Percentiles rank a stretch among this genome's conserved stretches.
Evolutionary conservation across 2,329 filamentous ascomycete genomes (phyloP).

Genomic region (Aspergillus aculeatus): DNA sequence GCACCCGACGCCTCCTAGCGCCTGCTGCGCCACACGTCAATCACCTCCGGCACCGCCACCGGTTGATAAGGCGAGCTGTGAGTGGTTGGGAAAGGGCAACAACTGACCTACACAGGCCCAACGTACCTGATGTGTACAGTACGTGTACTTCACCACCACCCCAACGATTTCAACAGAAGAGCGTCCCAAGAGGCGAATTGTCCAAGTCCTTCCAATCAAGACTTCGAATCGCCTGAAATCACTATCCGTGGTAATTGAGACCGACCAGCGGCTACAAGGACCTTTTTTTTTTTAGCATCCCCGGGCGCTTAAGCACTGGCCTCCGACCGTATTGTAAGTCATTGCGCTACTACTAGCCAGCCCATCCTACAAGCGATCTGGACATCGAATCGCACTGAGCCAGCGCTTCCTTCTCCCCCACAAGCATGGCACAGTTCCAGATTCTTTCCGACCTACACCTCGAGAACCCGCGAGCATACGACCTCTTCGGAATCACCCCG

Average conservation of each 20-base stretch:
- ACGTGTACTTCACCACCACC: no score
- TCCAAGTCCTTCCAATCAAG: no score
- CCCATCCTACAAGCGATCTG: not conserved
- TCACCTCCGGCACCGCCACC: constrained; percentile 25
- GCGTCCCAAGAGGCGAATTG: no score
- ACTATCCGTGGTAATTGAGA: no score
- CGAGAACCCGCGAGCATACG: constrained; percentile 52
- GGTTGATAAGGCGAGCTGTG: not conserved
- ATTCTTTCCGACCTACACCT: constrained; percentile 61
- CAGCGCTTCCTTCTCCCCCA: not conserved
- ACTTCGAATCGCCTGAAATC: no score
- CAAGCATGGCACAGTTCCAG: constrained; percentile 35
- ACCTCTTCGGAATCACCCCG: constrained; percentile 50
- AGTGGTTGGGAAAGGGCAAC: no score
- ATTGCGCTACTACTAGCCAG: not conserved
- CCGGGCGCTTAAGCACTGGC: not conserved
- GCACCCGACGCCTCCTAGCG: constrained; percentile 8
- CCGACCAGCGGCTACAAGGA: not conserved
- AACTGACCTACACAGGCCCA: no score
- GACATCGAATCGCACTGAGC: not conserved
- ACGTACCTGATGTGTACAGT: no score
- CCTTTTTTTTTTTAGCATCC: not conserved
- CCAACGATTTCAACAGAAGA: no score
- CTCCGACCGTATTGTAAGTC: not conserved
- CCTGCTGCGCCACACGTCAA: constrained; percentile 26